These are phyloP conservation scores for Wickerhamomyces strasburgensis DNA, from an alignment of 805 yeast genomes.

Conservation along the genomic window DNA sequence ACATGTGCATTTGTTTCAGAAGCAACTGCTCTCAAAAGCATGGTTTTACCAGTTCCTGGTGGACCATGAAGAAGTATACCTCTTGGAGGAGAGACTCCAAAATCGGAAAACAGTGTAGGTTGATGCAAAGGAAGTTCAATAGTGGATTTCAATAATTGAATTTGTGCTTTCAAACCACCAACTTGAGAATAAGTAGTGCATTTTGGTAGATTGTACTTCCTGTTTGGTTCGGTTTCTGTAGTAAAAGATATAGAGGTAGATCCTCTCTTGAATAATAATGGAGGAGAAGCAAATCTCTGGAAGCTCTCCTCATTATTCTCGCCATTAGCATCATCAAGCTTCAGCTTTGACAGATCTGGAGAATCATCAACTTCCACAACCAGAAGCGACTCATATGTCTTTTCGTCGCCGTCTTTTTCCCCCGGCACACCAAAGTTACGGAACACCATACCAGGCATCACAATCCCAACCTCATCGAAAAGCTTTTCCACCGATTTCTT, in stretches of 20 bases:
- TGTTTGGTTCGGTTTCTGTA: conserved; percentile 22
- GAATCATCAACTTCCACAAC: conserved; percentile 28
- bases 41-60: conserved; percentile 95
- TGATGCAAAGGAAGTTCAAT: conserved; percentile 76
- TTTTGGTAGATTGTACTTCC: conserved; percentile 42
- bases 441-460: conserved; percentile 51
- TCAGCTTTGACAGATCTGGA: conserved; percentile 36
- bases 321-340: conserved; percentile 24
- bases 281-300: conserved; percentile 39
- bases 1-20: conserved; percentile 77
- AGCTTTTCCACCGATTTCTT: conserved; percentile 36
- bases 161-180: conserved; percentile 74
- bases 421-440: conserved; percentile 20
- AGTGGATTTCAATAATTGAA: conserved; percentile 55
- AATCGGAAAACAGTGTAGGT: conserved; percentile 72
- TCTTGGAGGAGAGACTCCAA: conserved; percentile 89
- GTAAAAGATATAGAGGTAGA: conserved; percentile 26
- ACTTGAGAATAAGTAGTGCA: conserved; percentile 46
- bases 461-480: conserved; percentile 50
- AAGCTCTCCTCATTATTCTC: conserved; percentile 7
- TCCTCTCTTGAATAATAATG: conserved; percentile 39
- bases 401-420: conserved; percentile 16
- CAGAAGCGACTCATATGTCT: conserved; percentile 12
- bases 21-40: conserved; percentile 80
- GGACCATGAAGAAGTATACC: conserved; percentile 95